Evolutionary conservation across 208 protist genomes (phyloP), one percentile per base, ranked within the genome.

Genomic region (Acanthamoeba healyi): DNA sequence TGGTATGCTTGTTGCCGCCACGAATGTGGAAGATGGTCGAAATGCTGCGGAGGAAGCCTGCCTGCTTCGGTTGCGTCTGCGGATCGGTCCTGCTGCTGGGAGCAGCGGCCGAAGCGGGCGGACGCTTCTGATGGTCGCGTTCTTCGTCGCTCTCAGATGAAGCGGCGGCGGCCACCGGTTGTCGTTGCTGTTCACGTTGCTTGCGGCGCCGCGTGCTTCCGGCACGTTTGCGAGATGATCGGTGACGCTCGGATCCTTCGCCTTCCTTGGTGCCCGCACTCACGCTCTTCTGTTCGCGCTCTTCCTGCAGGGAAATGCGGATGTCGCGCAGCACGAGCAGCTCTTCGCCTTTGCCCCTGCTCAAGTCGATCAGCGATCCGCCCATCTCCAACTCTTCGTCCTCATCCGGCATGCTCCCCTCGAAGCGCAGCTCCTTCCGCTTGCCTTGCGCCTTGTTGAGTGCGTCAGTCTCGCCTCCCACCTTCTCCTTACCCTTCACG

Each of bases 311-410:
- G 29, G 77, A 86, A 44, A 86, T 86, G 24, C 77, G 77, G 38
- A 86, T 58, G 29, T 86, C 77, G 46, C 77, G 77, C 40, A 86
- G 77, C 6, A 86, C 46, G 44, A 86, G 77, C 40, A 86, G 77
- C 77, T 86, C 77, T 29, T 86, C 77, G 40, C 77, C 44, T 44
- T 86, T 86, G 72, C 40, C 72, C 42, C 26, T 29, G 46, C 46
- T n/a, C 44, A 86, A 24, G 17, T 86, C 77, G 40, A 34, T 38
- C n/a, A 86, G 44, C 46, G 15, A 17, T 6, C 22, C n/a, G 40
- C 44, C 46, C 46, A 29, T 14, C 29, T 86, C 77, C 29, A 29
- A 32, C 44, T 86, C 77, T 0, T 86, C 77, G 77, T 86, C 77
- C 38, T 49, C 46, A 22, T 49, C 77, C 44, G 1, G 24, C 44